phyloP scores from a whole-genome alignment of 2,329 filamentous ascomycete species.

The Geosmithia putterillii region DNA sequence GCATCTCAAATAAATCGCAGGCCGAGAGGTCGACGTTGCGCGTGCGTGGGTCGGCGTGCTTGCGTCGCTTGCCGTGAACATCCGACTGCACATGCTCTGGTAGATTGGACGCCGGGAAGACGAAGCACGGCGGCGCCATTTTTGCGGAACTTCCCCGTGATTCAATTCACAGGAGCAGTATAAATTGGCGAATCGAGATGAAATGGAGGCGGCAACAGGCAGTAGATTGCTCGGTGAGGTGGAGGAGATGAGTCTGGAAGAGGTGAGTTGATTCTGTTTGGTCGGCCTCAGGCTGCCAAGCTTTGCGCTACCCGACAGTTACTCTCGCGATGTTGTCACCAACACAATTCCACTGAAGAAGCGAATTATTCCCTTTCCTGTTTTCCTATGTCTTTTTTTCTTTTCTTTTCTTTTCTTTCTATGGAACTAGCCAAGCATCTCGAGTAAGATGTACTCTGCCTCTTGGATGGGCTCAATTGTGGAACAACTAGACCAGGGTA shows the following conservation, averaged over 20 bases:
- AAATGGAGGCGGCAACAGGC: slow-evolving; percentile 30
- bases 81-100: slow-evolving; percentile 34
- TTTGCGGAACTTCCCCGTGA: background rate
- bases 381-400: background rate
- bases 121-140: slow-evolving; percentile 47
- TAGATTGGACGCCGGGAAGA: slow-evolving; percentile 40
- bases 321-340: background rate
- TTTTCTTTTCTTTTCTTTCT: background rate
- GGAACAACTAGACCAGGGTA: too few relatives aligned
- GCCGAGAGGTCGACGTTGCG: slow-evolving; percentile 34
- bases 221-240: slow-evolving; percentile 39
- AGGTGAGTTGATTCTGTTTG: slow-evolving; percentile 30
- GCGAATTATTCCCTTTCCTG: background rate
- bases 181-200: background rate
- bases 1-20: slow-evolving; percentile 44
- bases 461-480: too few relatives aligned
- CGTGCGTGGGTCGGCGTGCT: slow-evolving; percentile 23
- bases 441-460: too few relatives aligned
- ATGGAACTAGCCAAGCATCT: background rate
- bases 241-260: slow-evolving; percentile 44
- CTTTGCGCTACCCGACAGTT: background rate
- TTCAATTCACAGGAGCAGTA: background rate
- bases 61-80: slow-evolving; percentile 37
- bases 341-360: background rate
- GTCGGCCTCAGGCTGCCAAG: slow-evolving; percentile 3